phyloP scores from a whole-genome alignment of 805 yeast genomes.

The Cyberlindnera galapagoensis region DNA sequence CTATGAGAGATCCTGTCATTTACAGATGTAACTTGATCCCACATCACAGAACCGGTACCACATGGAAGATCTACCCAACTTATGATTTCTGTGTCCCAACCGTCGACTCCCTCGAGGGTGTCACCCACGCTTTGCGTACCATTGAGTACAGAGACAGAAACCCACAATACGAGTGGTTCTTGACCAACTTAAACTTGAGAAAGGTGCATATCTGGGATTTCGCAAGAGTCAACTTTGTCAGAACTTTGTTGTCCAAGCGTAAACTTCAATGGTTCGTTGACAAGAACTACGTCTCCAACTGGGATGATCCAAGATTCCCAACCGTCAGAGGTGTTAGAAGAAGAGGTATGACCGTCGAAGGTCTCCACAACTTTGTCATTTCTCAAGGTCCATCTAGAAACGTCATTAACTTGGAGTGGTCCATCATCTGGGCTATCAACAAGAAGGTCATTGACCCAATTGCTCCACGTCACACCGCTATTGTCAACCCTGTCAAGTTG shows the following conservation, averaged over 20 bases:
- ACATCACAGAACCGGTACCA: conserved; percentile 90
- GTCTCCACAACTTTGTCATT: conserved; percentile 85
- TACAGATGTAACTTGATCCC: conserved; percentile 97
- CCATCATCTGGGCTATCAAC: conserved; percentile 94
- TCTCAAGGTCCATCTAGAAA: conserved; percentile 98
- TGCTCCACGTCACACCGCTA: conserved; percentile 93
- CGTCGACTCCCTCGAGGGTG: conserved; percentile 94
- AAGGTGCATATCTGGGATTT: conserved; percentile 98
- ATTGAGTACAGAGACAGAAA: conserved; percentile 98
- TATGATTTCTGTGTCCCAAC: conserved; percentile 98
- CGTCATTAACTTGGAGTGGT: conserved; percentile 96
- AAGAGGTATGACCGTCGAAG: conserved; percentile 99
- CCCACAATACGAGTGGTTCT: conserved; percentile 96
- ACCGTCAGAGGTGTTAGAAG: conserved; percentile 99
- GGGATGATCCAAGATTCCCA: conserved; percentile 99
- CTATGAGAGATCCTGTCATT: conserved; percentile 95
- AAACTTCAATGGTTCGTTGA: conserved; percentile 99
- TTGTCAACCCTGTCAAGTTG: conserved; percentile 67
- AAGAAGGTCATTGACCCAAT: conserved; percentile 95
- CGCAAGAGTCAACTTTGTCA: conserved; percentile 92
- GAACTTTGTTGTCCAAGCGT: conserved; percentile 94
- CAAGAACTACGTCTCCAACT: conserved; percentile 75
- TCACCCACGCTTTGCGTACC: conserved; percentile 96
- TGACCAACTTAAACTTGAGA: conserved; percentile 72
- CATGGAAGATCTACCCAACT: conserved; percentile 97